Base-by-base conservation (phyloP, 805 yeast species). In the Tetrapisispora namnaoensis region DNA sequence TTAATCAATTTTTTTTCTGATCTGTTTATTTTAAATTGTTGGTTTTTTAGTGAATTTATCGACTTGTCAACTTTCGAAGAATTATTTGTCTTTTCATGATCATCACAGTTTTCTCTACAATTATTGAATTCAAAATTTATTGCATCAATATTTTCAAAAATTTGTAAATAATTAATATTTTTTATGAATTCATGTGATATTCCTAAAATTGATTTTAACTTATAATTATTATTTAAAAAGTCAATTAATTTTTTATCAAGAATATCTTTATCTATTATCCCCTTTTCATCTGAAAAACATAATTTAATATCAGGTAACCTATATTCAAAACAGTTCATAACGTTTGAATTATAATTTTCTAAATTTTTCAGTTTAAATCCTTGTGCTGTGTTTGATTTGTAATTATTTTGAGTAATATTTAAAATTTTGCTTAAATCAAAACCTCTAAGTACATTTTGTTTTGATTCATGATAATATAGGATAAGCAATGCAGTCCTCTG, bases 11-110 rank as follows among this genome's bases (percentile, higher is more conserved):
- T 21, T 10, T 35, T 7, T n/a, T 22, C 17, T 8, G n/a, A 16
- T 18, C 49, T 63, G 28, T 55, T 56, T 45, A 61, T 45, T 45
- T 59, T 59, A 53, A 59, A 61, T 49, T 62, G 66, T 53, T 64
- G 67, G 46, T 64, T 63, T 44, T 61, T 64, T 7, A 64, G 59
- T 11, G 20, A 32, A 13, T 3, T 32, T 5, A 10, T 13, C 11
- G 35, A 14, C n/a, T 32, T 32, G n/a, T 28, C 32, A 28, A 8
- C 32, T 8, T 28, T 11, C 32, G 10, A 28, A 28, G 7, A 11
- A 8, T 28, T 28, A 11, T 28, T 28, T 28, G 11, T 28, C 32
- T 7, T 8, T 28, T 28, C 32, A 28, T 28, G 32, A 28, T 28
- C 11, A 28, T 28, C 10, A 11, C 11, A 11, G 10, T 8, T 28